Conservation (phyloP, 2,329 filamentous ascomycete species). For the Talaromyces sp. region DNA sequence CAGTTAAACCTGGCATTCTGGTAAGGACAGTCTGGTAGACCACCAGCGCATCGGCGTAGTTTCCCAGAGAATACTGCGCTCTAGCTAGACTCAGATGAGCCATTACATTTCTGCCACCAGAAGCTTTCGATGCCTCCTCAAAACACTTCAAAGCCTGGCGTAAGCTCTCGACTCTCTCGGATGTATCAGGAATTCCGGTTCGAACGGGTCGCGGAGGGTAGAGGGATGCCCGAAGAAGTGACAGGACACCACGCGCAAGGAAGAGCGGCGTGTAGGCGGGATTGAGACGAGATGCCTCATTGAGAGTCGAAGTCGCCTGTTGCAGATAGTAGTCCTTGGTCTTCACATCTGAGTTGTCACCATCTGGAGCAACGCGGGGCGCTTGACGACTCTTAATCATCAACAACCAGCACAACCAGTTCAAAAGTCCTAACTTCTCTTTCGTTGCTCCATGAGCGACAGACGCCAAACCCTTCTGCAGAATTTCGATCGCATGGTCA, state of each 20-base stretch:
- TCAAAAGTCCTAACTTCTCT: constrained; percentile 80
- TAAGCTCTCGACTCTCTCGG: constrained; percentile 73
- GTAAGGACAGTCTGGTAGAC: constrained; percentile 82
- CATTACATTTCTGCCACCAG: constrained; percentile 83
- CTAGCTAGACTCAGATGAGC: constrained; percentile 86
- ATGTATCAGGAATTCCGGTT: constrained; percentile 60
- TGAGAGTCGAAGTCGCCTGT: constrained; percentile 83
- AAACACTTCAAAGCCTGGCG: constrained; percentile 88
- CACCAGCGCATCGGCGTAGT: constrained; percentile 77
- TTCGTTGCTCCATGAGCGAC: constrained; percentile 67
- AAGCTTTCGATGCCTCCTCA: constrained; percentile 85
- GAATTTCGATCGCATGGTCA: constrained; percentile 71
- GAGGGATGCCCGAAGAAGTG: constrained; percentile 81
- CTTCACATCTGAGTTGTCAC: constrained; percentile 67
- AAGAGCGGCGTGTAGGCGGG: constrained; percentile 88
- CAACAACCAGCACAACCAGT: constrained; percentile 86
- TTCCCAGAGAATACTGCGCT: constrained; percentile 79
- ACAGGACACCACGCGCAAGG: constrained; percentile 83
- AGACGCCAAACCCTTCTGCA: constrained; percentile 70
- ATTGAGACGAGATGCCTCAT: constrained; percentile 92
- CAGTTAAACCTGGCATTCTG: constrained; percentile 80
- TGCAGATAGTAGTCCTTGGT: constrained; percentile 94
- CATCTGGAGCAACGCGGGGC: constrained; percentile 63
- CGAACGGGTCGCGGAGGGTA: constrained; percentile 68
- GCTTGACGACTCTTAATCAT: constrained; percentile 85